phyloP scores from a whole-genome alignment of 164 flowering plant species.

The Saururus chinensis region DNA sequence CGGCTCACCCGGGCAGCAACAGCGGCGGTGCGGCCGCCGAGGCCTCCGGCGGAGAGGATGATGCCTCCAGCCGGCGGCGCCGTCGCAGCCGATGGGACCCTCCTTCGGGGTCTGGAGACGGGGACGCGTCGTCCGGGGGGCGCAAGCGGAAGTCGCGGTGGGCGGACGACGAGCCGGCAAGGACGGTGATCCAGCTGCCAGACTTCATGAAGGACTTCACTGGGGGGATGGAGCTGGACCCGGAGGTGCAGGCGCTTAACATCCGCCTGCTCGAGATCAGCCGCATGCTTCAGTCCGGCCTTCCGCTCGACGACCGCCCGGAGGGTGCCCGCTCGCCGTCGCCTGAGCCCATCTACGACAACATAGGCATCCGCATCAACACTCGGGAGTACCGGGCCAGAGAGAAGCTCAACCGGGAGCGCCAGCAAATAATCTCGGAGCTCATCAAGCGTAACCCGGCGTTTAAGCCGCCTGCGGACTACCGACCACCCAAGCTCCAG shows the following conservation, averaged over 20 bases:
- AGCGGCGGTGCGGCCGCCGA: slow-evolving; percentile 52
- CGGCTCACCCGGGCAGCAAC: slow-evolving; percentile 20
- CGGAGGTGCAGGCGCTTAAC: slow-evolving; percentile 77
- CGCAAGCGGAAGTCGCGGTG: slow-evolving; percentile 70
- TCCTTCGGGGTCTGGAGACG: slow-evolving; percentile 31
- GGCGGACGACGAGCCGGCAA: slow-evolving; percentile 64
- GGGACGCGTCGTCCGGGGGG: slow-evolving; percentile 25
- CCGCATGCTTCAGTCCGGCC: slow-evolving; percentile 59
- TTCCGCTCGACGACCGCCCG: slow-evolving; percentile 79
- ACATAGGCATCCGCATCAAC: slow-evolving; percentile 84
- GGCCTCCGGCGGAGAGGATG: slow-evolving; percentile 76
- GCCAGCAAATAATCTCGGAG: slow-evolving; percentile 73
- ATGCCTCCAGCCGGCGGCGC: slow-evolving; percentile 46
- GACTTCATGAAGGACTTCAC: slow-evolving; percentile 87
- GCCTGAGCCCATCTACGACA: slow-evolving; percentile 90
- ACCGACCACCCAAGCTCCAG: slow-evolving; percentile 85
- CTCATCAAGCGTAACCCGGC: slow-evolving; percentile 77
- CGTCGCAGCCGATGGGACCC: slow-evolving; percentile 86
- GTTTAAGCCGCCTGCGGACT: slow-evolving; percentile 90
- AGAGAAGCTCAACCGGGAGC: slow-evolving; percentile 68
- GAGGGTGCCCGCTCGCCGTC: slow-evolving; percentile 92
- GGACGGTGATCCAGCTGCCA: slow-evolving; percentile 50
- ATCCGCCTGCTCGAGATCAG: slow-evolving; percentile 70
- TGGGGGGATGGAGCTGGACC: slow-evolving; percentile 75
- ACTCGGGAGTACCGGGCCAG: slow-evolving; percentile 89